phyloP scores from a whole-genome alignment of 805 yeast genomes.

The Jamesozyma hellenica region DNA sequence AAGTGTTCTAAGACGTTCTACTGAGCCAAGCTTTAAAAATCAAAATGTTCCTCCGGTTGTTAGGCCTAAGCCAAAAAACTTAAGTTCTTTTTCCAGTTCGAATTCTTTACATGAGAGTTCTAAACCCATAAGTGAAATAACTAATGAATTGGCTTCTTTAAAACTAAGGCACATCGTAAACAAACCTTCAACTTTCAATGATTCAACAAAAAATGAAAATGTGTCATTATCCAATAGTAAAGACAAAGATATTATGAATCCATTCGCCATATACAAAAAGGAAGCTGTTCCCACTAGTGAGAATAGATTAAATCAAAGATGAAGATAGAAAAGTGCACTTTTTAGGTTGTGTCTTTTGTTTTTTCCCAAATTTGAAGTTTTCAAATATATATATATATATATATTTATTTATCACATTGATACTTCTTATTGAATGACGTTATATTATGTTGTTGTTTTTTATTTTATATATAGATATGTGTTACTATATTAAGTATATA shows the following conservation, averaged over 20 bases:
- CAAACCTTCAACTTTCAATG: too few relatives aligned
- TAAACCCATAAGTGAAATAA: neutral
- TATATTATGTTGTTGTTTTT: neutral
- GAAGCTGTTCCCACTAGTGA: conserved; percentile 32
- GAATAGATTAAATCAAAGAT: conserved; percentile 25
- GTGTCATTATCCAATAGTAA: conserved; percentile 3
- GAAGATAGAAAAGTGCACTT: neutral
- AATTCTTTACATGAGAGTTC: neutral
- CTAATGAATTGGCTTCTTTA: conserved; percentile 2
- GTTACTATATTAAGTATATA: neutral
- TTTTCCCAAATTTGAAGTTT: neutral
- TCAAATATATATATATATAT: neutral
- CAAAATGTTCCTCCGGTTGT: conserved; percentile 20
- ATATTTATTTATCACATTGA: too few relatives aligned
- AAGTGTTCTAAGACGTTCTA: neutral
- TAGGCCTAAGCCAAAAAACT: conserved; percentile 22
- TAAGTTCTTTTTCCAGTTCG: conserved; percentile 1
- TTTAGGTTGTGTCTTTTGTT: neutral
- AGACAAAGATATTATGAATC: conserved; percentile 23
- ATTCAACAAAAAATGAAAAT: neutral
- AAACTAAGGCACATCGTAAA: neutral
- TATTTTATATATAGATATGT: neutral
- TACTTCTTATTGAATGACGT: neutral
- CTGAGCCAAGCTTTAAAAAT: neutral
- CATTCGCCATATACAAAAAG: conserved; percentile 30